Evolutionary conservation across 2,329 filamentous ascomycete genomes (phyloP).

Genomic region (Microcyclospora pomicola): DNA sequence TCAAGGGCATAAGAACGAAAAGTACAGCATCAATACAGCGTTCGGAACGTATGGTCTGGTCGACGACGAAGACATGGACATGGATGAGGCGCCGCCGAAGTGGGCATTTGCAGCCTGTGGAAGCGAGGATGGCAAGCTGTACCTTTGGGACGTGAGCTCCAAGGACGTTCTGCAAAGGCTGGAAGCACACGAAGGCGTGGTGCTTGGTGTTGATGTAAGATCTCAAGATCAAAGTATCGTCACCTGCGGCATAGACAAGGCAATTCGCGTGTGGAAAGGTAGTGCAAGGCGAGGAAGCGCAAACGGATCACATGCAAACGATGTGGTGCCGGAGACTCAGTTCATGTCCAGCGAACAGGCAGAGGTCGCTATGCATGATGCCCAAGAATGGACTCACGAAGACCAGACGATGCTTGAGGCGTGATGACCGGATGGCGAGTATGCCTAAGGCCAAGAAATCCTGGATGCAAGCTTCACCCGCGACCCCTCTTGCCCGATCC

Average conservation of each 20-base stretch:
- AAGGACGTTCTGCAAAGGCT: conserved; percentile 67
- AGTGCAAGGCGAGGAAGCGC: no score
- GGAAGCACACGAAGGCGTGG: conserved; percentile 42
- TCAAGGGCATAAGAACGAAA: conserved; percentile 74
- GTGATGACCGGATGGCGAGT: no score
- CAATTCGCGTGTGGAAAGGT: conserved; percentile 45
- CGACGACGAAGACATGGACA: conserved; percentile 5
- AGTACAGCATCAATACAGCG: conserved; percentile 70
- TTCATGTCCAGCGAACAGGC: no score
- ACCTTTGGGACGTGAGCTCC: conserved; percentile 80
- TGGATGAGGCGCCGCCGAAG: conserved; percentile 12
- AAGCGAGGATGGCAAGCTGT: conserved; percentile 72
- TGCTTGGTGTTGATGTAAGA: conserved; percentile 48
- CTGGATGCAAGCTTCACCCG: no score
- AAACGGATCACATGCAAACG: no score
- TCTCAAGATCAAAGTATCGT: conserved; percentile 40
- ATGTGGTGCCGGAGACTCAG: no score
- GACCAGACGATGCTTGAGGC: no score
- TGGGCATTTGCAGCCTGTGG: conserved; percentile 62
- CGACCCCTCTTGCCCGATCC: no score
- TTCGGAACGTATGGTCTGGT: conserved; percentile 54
- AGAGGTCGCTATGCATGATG: no score
- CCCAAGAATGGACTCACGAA: no score
- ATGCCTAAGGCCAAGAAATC: no score
- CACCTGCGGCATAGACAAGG: conserved; percentile 49